Evolutionary conservation across 1,284 basidiomycete genomes (phyloP), one percentile per base, ranked within the genome.

Genomic region (Sanguinoderma infundibulare): DNA sequence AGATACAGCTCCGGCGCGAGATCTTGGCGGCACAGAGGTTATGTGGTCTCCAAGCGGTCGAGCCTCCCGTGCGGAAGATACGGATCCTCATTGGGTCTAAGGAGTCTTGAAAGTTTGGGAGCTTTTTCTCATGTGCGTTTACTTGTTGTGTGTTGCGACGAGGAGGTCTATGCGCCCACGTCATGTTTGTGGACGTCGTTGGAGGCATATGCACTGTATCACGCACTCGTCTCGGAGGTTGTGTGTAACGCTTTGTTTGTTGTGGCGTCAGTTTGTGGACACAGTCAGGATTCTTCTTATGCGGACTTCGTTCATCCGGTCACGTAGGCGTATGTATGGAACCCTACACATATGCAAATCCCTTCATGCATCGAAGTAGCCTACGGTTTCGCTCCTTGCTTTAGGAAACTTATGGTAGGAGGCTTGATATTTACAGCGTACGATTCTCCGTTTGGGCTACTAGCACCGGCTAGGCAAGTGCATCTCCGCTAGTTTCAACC

Each of bases 41-140:
- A 53, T 83, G 83, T 20, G 78, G 80, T 14, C 76, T 78, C 39
- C 85, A 87, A 59, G 90, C 90, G 59, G 70, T 81, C 39, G 77
- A 83, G 56, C 73, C 75, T n/a, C 83, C 84, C 38, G 87, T 83
- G 75, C 83, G 90, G 47, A 80, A 85, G 15, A 61, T 87, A 34
- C 80, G 90, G 59, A 80, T 87, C 9, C 78, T 91, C 34, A 78
- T 87, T 50, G 89, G 89, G 10, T 83, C 81, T 71, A 91, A 90
- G 70, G 74, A 62, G 53, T 61, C 38, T 12, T 55, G 53, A 57
- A 7, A 17, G 26, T n/a, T 8, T 8, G 36, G 14, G 34, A 30
- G 17, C 20, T 38, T n/a, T 20, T 57, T 38, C 36, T 28, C 28
- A 17, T 49, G 47, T 30, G 24, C 54, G 24, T 56, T 17, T 42